Evolutionary conservation across 257 asterid genomes (phyloP).

Genomic region (Solanum tacnaense): DNA sequence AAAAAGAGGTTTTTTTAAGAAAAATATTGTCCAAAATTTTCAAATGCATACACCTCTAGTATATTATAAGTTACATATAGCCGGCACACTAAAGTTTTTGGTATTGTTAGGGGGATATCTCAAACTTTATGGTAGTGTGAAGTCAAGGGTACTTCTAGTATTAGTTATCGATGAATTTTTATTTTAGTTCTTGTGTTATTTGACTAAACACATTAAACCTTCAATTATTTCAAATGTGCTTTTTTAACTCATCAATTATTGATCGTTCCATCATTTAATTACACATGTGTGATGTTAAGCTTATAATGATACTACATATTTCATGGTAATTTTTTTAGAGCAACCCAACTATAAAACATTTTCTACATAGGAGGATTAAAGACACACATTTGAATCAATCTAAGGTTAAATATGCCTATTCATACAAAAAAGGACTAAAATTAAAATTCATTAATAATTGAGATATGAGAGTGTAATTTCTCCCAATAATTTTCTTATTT

Average conservation of each 20-base stretch:
- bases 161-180: no score
- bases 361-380: background rate
- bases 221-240: no score
- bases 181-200: no score
- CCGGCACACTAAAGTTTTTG: background rate
- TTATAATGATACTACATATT: background rate
- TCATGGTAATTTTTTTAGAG: background rate
- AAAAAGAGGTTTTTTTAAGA: no score
- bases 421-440: background rate
- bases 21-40: background rate
- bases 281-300: background rate
- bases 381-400: background rate
- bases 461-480: background rate
- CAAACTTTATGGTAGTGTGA: background rate
- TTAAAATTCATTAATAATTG: background rate
- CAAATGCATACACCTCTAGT: background rate
- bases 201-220: background rate
- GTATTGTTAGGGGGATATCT: background rate
- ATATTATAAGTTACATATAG: background rate
- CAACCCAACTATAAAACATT: background rate
- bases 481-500: background rate
- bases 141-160: background rate
- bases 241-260: background rate
- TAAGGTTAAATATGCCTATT: background rate
- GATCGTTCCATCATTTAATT: background rate